Conservation (phyloP, 2,329 filamentous ascomycete species). For the Aspergillus fischeri region DNA sequence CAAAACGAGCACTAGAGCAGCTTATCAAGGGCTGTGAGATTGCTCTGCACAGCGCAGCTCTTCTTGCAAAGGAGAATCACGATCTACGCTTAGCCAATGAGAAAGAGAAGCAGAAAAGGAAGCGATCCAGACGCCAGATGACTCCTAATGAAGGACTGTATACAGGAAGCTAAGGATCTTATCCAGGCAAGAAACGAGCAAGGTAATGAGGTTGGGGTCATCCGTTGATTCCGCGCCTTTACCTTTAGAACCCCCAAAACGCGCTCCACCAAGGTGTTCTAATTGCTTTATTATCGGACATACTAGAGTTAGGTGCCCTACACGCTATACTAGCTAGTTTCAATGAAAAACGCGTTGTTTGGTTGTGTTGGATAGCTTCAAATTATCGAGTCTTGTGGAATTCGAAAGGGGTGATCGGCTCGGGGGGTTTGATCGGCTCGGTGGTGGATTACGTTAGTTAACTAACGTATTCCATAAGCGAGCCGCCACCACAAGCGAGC, state of each 20-base stretch:
- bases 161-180: background rate
- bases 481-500: too few species aligned
- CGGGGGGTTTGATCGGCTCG: background rate
- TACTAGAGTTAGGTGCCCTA: too few species aligned
- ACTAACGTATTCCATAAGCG: too few species aligned
- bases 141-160: slow-evolving; percentile 2
- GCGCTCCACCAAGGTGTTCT: too few species aligned
- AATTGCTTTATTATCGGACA: too few species aligned
- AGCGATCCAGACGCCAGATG: slow-evolving; percentile 1
- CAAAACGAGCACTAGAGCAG: background rate
- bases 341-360: too few species aligned
- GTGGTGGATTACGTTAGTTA: too few species aligned
- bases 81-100: background rate
- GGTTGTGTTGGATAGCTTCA: too few species aligned
- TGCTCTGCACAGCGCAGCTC: background rate
- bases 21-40: background rate
- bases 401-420: background rate
- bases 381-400: background rate
- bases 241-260: too few species aligned
- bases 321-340: too few species aligned
- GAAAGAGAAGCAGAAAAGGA: slow-evolving; percentile 1
- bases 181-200: background rate
- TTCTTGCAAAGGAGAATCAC: background rate
- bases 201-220: background rate
- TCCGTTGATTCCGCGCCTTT: too few species aligned